Evolutionary conservation across 106 monocot species (phyloP).

Genomic region (Phalaenopsis aphrodite): DNA sequence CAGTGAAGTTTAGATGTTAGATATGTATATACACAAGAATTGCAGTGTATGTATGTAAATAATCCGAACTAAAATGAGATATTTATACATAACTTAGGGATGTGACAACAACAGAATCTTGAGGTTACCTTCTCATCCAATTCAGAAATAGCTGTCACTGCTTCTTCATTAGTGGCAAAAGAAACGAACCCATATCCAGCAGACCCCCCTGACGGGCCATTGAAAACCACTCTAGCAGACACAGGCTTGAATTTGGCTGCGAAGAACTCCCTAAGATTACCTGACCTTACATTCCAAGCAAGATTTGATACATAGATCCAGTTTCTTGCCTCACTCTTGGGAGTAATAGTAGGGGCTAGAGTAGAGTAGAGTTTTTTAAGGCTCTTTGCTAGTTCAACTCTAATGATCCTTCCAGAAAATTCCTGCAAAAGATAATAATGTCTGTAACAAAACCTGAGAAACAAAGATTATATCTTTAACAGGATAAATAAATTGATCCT

Average conservation of each 20-base stretch:
- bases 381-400: constrained; percentile 79
- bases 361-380: constrained; percentile 43
- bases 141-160: constrained; percentile 64
- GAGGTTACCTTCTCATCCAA: constrained; percentile 78
- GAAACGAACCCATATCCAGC: constrained; percentile 93
- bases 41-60: too few relatives aligned
- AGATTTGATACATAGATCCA: constrained; percentile 85
- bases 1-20: too few relatives aligned
- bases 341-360: constrained; percentile 12
- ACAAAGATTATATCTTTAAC: background rate
- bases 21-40: too few relatives aligned
- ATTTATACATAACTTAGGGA: background rate
- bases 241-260: constrained; percentile 51
- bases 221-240: constrained; percentile 68
- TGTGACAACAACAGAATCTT: constrained; percentile 4
- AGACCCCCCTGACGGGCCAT: constrained; percentile 53
- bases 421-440: constrained; percentile 34
- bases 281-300: constrained; percentile 80
- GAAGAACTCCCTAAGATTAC: constrained; percentile 63
- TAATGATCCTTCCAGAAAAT: constrained; percentile 62
- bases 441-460: background rate
- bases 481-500: background rate
- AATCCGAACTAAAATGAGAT: background rate
- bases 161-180: constrained; percentile 85
- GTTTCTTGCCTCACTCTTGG: constrained; percentile 23